phyloP scores from a whole-genome alignment of 2,329 filamentous ascomycete species.

The Colletotrichum sansevieriae region DNA sequence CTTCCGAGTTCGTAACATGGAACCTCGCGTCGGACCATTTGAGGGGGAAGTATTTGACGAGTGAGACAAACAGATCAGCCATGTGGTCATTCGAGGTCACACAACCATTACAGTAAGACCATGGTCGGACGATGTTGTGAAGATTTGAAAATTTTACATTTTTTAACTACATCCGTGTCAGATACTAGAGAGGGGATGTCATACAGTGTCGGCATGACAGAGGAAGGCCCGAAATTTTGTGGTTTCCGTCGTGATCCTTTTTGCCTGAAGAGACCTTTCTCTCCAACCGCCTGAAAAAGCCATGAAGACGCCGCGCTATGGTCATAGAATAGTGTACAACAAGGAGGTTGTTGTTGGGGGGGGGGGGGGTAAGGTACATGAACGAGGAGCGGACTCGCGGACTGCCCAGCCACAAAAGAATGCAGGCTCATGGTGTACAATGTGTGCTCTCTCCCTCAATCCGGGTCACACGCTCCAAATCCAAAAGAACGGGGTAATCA shows the following conservation, averaged over 20 bases:
- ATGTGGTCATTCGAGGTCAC: neutral
- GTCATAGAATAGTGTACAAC: slow-evolving; percentile 50
- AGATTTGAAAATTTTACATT: slow-evolving; percentile 16
- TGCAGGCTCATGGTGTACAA: slow-evolving; percentile 31
- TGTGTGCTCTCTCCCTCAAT: slow-evolving; percentile 14
- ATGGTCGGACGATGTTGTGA: neutral
- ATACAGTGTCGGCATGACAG: slow-evolving; percentile 45
- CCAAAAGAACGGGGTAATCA: slow-evolving; percentile 1
- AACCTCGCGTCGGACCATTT: neutral
- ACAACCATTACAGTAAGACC: neutral
- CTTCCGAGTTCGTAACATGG: neutral
- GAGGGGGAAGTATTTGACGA: neutral
- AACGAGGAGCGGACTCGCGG: slow-evolving; percentile 17
- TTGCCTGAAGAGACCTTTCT: slow-evolving; percentile 25
- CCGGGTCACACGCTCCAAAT: slow-evolving; percentile 30
- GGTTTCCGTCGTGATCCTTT: slow-evolving; percentile 28
- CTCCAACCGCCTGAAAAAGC: slow-evolving; percentile 33
- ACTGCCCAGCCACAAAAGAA: slow-evolving; percentile 12
- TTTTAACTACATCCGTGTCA: slow-evolving; percentile 23
- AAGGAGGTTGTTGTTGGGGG: too few relatives aligned
- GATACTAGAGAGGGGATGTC: slow-evolving; percentile 57
- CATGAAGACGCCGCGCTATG: slow-evolving; percentile 54
- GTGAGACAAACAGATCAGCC: neutral
- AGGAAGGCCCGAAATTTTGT: slow-evolving; percentile 25
- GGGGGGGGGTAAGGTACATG: slow-evolving; percentile 25